Base-by-base conservation (phyloP, 208 protist species). In the Trypanosomatidae sp. region DNA sequence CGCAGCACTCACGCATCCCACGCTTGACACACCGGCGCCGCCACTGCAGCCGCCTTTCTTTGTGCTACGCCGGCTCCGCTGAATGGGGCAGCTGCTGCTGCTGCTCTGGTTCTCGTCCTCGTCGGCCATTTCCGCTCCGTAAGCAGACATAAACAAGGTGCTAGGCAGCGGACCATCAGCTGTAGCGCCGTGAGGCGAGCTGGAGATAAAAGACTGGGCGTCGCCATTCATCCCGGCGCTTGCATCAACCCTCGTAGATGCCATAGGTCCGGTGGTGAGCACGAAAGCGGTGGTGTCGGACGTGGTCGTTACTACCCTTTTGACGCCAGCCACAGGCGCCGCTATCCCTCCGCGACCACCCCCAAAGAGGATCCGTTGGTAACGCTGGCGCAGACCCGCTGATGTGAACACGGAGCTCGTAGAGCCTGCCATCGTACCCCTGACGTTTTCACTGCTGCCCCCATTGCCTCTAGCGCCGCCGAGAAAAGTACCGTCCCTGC, bases 71-170 rank as follows among this genome's bases (percentile, higher is more conserved):
- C 67, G 60, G 36, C 30, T 58, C 7, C 66, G 77, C 6, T 64
- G 69, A 5, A 46, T 7, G 7, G 53, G 47, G 65, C 68, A 69
- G 39, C 12, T 6, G 36, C 60, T 58, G 60, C 50, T 46, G 62
- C 50, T 47, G 6, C 62, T 43, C 1, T 53, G 66, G 3, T 2
- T 44, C 30, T 77, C 75, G 22, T 87, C 83, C 4, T 86, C 81
- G 19, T 80, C 76, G 36, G 25, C 73, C n/a, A 70, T 41, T 43
- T 80, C 76, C 1, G 69, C 69, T 10, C 65, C 74, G 77, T 77
- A 79, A 49, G 81, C 66, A 41, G 81, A 86, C 41, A 77, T 74
- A 62, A 79, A 77, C 25, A 82, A 10, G 5, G 76, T 74, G 65
- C 65, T 75, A n/a, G 62, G 76, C 13, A 53, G 69, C 25, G 25